These are phyloP conservation scores for Hypoxylon fuscum DNA, from an alignment of 495 filamentous ascomycete species.

Conservation along the genomic window DNA sequence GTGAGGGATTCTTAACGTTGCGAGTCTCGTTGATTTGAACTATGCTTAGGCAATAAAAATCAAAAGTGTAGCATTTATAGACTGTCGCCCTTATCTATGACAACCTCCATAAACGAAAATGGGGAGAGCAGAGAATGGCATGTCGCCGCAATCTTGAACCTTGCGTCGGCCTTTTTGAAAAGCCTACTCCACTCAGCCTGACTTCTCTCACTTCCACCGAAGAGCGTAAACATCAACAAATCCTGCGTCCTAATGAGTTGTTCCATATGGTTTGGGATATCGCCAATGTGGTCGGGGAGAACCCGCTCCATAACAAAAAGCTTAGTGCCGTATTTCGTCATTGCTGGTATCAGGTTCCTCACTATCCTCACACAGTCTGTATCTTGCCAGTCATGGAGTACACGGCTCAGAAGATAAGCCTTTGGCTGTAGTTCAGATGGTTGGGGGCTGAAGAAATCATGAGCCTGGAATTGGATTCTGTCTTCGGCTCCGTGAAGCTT, in stretches of 20 bases:
- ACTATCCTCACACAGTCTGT: slow-evolving; percentile 5
- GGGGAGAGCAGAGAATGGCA: not conserved
- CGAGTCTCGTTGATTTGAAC: too few species aligned
- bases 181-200: slow-evolving; percentile 1
- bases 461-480: slow-evolving; percentile 4
- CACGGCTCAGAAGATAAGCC: slow-evolving; percentile 9
- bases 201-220: slow-evolving; percentile 12
- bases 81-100: too few species aligned
- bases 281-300: slow-evolving; percentile 4
- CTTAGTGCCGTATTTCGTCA: slow-evolving; percentile 4
- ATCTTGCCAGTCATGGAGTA: slow-evolving; percentile 18
- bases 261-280: slow-evolving; percentile 14
- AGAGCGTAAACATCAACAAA: slow-evolving; percentile 13
- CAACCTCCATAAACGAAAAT: slow-evolving; percentile 5
- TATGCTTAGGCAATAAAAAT: too few species aligned
- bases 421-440: slow-evolving; percentile 4
- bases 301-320: slow-evolving; percentile 16
- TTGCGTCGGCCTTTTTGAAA: slow-evolving; percentile 4
- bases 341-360: slow-evolving; percentile 3
- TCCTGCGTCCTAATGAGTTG: slow-evolving; percentile 15
- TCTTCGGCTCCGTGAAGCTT: not conserved
- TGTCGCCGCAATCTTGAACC: not conserved
- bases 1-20: too few species aligned
- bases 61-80: too few species aligned
- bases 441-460: slow-evolving; percentile 9